Evolutionary conservation across 2,329 filamentous ascomycete genomes (phyloP).

Genomic region (Penicillium sp.): DNA sequence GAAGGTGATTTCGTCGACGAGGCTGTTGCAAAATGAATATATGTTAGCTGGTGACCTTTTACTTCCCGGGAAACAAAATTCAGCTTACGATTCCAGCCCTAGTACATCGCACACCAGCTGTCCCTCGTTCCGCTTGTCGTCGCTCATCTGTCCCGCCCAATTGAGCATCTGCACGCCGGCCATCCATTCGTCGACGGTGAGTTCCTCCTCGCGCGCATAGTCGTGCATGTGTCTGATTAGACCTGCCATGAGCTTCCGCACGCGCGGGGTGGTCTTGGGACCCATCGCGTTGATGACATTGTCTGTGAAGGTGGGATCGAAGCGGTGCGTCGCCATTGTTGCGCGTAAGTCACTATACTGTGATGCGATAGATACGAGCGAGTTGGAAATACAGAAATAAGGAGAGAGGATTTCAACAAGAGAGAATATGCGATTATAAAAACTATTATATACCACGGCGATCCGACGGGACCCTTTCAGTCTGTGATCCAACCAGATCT

Average conservation of each 20-base stretch:
- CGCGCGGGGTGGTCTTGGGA: constrained; percentile 58
- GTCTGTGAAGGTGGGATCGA: constrained; percentile 51
- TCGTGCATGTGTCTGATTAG: constrained; percentile 52
- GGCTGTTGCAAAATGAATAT: constrained; percentile 25
- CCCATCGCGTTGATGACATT: constrained; percentile 67
- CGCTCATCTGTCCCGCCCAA: constrained; percentile 55
- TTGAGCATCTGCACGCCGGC: constrained; percentile 51
- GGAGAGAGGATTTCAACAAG: neutral
- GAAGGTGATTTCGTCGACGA: constrained; percentile 74
- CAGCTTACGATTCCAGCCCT: constrained; percentile 48
- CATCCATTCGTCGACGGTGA: constrained; percentile 54
- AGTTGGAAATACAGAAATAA: neutral
- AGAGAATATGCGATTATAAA: neutral
- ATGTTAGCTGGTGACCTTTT: neutral
- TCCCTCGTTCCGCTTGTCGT: constrained; percentile 55
- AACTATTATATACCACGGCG: constrained; percentile 9
- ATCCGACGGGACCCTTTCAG: constrained; percentile 12
- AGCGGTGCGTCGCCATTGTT: constrained; percentile 26
- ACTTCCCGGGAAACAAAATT: neutral
- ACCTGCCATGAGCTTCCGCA: constrained; percentile 52
- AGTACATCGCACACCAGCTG: constrained; percentile 53
- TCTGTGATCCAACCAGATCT: constrained; percentile 2
- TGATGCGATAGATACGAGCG: neutral
- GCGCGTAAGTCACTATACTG: neutral
- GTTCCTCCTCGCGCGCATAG: constrained; percentile 50